A percentile compares a stretch with the other conserved stretches of the same genome.
Conservation (phyloP, 2,329 filamentous ascomycete species). For the Microdochium paspali region DNA sequence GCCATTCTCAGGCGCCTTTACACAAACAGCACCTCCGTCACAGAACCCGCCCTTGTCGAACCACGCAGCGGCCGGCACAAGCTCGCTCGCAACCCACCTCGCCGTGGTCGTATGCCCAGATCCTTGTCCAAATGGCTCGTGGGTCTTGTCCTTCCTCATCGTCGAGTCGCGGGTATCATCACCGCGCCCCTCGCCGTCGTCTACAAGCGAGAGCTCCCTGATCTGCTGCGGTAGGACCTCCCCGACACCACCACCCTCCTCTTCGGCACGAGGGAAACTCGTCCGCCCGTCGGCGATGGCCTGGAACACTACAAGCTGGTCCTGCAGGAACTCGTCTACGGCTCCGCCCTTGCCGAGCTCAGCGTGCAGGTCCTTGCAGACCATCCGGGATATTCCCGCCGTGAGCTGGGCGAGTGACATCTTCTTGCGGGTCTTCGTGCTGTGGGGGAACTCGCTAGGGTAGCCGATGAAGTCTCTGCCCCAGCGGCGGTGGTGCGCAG, state of each 20-base stretch:
- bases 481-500: slow-evolving; percentile 27
- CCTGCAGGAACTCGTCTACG: slow-evolving; percentile 49
- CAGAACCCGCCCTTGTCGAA: slow-evolving; percentile 40
- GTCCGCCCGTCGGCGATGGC: slow-evolving; percentile 43
- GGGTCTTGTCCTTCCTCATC: slow-evolving; percentile 30
- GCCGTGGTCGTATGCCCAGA: slow-evolving; percentile 49
- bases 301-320: slow-evolving; percentile 53
- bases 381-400: slow-evolving; percentile 32
- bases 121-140: slow-evolving; percentile 45
- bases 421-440: slow-evolving; percentile 23
- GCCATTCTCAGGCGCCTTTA: neutral
- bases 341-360: slow-evolving; percentile 35
- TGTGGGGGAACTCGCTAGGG: slow-evolving; percentile 34
- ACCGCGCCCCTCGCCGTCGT: slow-evolving; percentile 3
- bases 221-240: slow-evolving; percentile 3
- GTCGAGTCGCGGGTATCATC: slow-evolving; percentile 6
- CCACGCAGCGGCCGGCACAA: slow-evolving; percentile 39
- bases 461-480: slow-evolving; percentile 39
- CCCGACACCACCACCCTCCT: slow-evolving; percentile 8
- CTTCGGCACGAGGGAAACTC: slow-evolving; percentile 27
- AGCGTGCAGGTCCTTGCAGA: slow-evolving; percentile 33
- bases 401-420: slow-evolving; percentile 23
- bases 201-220: slow-evolving; percentile 2
- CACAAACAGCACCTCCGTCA: slow-evolving; percentile 30
- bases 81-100: slow-evolving; percentile 44